Evolutionary conservation across 768 basidiomycete genomes (phyloP).

Genomic region (Tricholoma furcatifolium): DNA sequence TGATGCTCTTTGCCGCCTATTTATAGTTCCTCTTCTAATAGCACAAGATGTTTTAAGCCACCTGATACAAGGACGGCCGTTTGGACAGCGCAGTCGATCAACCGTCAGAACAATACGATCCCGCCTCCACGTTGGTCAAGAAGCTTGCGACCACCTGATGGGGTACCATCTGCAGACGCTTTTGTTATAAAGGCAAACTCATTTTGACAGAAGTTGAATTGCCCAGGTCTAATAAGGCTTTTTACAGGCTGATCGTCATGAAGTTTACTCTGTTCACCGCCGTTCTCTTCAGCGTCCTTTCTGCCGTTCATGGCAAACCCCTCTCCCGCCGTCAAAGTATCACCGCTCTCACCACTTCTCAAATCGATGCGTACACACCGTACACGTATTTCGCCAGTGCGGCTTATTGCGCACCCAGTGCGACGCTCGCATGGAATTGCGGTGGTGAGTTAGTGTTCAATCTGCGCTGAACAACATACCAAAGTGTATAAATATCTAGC

Average conservation of each 20-base stretch:
- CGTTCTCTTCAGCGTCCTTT: background rate
- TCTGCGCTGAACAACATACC: background rate
- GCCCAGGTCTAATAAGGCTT: background rate
- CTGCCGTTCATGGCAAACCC: background rate
- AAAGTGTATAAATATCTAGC: slow-evolving; percentile 22
- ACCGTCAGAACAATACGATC: too few relatives aligned
- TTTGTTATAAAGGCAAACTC: too few relatives aligned
- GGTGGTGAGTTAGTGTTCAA: slow-evolving; percentile 29
- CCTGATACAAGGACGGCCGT: too few relatives aligned
- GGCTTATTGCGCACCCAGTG: slow-evolving; percentile 36
- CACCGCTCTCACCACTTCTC: slow-evolving; percentile 28
- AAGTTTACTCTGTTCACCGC: background rate
- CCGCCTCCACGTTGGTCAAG: too few relatives aligned
- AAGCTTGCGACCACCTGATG: too few relatives aligned
- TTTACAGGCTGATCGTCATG: too few relatives aligned
- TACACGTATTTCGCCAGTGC: slow-evolving; percentile 43
- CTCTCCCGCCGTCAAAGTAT: slow-evolving; percentile 20
- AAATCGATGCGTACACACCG: slow-evolving; percentile 35
- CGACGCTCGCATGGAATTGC: slow-evolving; percentile 44
- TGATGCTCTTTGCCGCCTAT: too few relatives aligned
- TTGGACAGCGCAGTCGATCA: too few relatives aligned
- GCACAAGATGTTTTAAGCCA: too few relatives aligned
- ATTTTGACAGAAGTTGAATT: too few relatives aligned
- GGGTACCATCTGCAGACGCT: too few relatives aligned
- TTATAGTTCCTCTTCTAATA: too few relatives aligned